Evolutionary conservation across 1,139 yeast genomes (phyloP).

Genomic region (Yamadazyma conglobata): DNA sequence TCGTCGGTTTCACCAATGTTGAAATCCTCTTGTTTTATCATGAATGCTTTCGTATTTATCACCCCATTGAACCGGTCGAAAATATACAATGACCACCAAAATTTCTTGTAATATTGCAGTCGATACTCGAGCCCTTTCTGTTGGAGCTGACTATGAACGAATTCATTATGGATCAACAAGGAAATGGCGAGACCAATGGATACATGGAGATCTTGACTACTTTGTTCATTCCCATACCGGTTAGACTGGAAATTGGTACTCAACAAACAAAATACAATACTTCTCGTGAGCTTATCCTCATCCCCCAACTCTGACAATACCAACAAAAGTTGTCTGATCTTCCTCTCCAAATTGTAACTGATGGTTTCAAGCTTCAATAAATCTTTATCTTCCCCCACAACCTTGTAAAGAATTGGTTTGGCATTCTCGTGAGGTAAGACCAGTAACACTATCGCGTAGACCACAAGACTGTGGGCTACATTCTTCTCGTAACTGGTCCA

Average conservation of each 20-base stretch:
- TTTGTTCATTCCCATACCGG: conserved; percentile 33
- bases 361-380: conserved; percentile 16
- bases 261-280: conserved; percentile 28
- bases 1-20: conserved; percentile 10
- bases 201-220: conserved; percentile 32
- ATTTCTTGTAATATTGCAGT: conserved; percentile 22
- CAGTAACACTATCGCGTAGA: conserved; percentile 28
- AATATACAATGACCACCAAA: conserved; percentile 38
- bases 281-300: conserved; percentile 29
- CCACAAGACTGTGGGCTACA: conserved; percentile 22
- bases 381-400: conserved; percentile 17
- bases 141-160: conserved; percentile 9
- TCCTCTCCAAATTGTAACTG: conserved; percentile 23
- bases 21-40: conserved; percentile 15
- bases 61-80: conserved; percentile 33
- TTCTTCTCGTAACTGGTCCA: conserved; percentile 25
- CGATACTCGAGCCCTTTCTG: conserved; percentile 14
- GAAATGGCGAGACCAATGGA: conserved; percentile 30
- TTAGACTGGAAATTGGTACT: conserved; percentile 28
- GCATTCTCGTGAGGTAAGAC: conserved; percentile 28
- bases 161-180: conserved; percentile 33
- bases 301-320: conserved; percentile 33
- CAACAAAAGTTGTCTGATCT: conserved; percentile 24
- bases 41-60: conserved; percentile 14
- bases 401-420: conserved; percentile 22